Base-by-base conservation (phyloP, 1,284 basidiomycete genomes). In the Ceratorhiza oryzae-sativae region DNA sequence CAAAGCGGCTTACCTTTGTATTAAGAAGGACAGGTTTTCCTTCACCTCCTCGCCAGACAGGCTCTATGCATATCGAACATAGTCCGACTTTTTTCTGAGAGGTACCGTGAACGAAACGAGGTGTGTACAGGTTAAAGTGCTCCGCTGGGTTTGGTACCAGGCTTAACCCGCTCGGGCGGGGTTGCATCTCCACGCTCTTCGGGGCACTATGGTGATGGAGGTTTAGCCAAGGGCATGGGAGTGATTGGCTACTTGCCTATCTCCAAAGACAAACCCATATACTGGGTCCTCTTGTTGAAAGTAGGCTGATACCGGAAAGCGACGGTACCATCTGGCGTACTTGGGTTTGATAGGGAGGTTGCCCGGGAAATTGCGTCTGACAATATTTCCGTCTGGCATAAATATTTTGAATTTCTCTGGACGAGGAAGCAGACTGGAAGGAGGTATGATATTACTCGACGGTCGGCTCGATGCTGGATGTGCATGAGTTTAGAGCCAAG, bases 1-100 rank as follows among this genome's bases (percentile, higher is more conserved):
- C 13, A 45, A 20, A 45, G 23, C 8, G 15, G 32, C 51, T 25
- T 45, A 90, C 88, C 77, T 93, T 92, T 86, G 88, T 92, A 0
- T 87, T 86, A 25, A 92, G 79, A 90, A 92, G 92, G 36, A 89
- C 76, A 42, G 83, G 82, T 76, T 84, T 86, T 6, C 86, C 86
- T 73, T 86, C 85, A 0, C 92, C 91, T 0, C 91, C 90, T 12
- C 90, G 84, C 48, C 80, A 81, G 6, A 77, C 78, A 36, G 81
- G 77, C 79, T 93, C 91, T 51, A 87, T 79, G 77, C 92, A 94
- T 51, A 93, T 86, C 0, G 92, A 91, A 77, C 92, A 94, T 34
- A 93, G 76, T 0, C 92, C 92, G 0, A 88, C 84, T 80, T 94
- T 93, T 12, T 86, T 83, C 0, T 80, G 79, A 3, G 90, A 90